Evolutionary conservation across 805 yeast species (phyloP).

Genomic region (Candida golubevii): DNA sequence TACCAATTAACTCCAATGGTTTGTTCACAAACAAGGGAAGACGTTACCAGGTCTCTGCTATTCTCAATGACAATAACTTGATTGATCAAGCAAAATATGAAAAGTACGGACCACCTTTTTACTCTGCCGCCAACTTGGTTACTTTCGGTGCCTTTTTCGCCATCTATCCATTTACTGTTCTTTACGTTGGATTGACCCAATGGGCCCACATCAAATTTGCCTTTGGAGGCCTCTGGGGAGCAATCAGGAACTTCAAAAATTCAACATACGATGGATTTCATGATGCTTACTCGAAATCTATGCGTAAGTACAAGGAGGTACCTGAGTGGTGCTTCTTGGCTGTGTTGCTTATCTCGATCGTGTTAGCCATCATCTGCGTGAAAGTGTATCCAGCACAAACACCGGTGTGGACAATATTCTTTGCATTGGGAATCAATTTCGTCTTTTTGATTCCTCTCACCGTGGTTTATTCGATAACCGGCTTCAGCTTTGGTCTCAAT

Average conservation of each 20-base stretch:
- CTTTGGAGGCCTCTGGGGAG: slow-evolving; percentile 10
- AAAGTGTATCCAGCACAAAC: slow-evolving; percentile 24
- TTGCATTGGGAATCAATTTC: slow-evolving; percentile 19
- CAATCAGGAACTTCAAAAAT: slow-evolving; percentile 17
- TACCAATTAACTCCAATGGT: slow-evolving; percentile 23
- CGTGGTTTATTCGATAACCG: slow-evolving; percentile 23
- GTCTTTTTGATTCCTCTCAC: slow-evolving; percentile 21
- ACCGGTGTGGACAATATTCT: slow-evolving; percentile 23
- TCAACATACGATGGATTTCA: slow-evolving; percentile 29
- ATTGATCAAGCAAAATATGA: slow-evolving; percentile 18
- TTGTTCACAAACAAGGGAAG: slow-evolving; percentile 26
- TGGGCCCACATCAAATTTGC: slow-evolving; percentile 14
- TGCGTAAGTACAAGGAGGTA: slow-evolving; percentile 30
- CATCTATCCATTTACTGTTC: slow-evolving; percentile 23
- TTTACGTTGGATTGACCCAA: slow-evolving; percentile 17
- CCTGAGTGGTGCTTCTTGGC: slow-evolving; percentile 29
- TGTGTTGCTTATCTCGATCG: slow-evolving; percentile 25
- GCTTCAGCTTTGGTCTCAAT: slow-evolving; percentile 30
- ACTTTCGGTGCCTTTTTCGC: slow-evolving; percentile 23
- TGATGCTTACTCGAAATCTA: slow-evolving; percentile 31
- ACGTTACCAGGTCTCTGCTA: slow-evolving; percentile 16
- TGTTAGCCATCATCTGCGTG: slow-evolving; percentile 28
- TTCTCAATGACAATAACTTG: slow-evolving; percentile 13
- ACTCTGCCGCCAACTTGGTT: slow-evolving; percentile 21
- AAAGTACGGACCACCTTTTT: slow-evolving; percentile 20